These are phyloP conservation scores for Keithomyces neogunnii DNA, from an alignment of 2,329 filamentous ascomycete species.

Conservation along the genomic window DNA sequence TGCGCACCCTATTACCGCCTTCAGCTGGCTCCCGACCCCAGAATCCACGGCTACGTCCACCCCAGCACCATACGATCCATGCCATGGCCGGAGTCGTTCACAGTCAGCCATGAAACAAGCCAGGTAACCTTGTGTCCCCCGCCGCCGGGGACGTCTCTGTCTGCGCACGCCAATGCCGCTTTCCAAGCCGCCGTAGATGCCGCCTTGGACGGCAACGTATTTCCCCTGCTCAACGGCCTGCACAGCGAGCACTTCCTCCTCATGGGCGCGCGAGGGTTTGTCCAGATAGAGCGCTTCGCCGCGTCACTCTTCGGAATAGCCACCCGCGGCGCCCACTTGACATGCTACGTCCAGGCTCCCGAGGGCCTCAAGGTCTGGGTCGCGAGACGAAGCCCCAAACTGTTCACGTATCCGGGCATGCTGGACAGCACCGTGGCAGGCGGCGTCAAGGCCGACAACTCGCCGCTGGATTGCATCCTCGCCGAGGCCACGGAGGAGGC, in stretches of 20 bases:
- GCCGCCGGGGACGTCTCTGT: constrained; percentile 13
- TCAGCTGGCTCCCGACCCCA: constrained; percentile 32
- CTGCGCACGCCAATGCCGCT: constrained; percentile 25
- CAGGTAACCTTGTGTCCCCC: constrained; percentile 23
- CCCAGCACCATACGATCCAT: constrained; percentile 35
- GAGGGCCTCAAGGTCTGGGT: constrained; percentile 61
- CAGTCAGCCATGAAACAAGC: constrained; percentile 21
- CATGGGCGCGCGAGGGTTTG: constrained; percentile 25
- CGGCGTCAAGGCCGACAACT: constrained; percentile 60
- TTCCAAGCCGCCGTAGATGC: constrained; percentile 31
- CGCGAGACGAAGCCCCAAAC: constrained; percentile 53
- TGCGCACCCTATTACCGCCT: constrained; percentile 34
- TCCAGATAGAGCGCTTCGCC: constrained; percentile 52
- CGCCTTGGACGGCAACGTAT: constrained; percentile 26
- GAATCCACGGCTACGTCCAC: constrained; percentile 42
- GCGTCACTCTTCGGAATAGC: constrained; percentile 58
- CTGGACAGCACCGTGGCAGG: constrained; percentile 77
- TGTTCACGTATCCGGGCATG: constrained; percentile 66
- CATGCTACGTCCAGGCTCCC: constrained; percentile 40
- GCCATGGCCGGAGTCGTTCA: constrained; percentile 35
- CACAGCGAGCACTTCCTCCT: constrained; percentile 36
- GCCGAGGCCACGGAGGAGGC: constrained; percentile 70
- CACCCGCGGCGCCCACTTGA: constrained; percentile 59
- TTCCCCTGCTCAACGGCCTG: constrained; percentile 27
- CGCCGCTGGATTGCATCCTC: constrained; percentile 58